Percentiles rank a stretch among this genome's conserved stretches.
These are phyloP conservation scores for Cercophora scortea DNA, from an alignment of 495 filamentous ascomycete species.

Conservation along the genomic window DNA sequence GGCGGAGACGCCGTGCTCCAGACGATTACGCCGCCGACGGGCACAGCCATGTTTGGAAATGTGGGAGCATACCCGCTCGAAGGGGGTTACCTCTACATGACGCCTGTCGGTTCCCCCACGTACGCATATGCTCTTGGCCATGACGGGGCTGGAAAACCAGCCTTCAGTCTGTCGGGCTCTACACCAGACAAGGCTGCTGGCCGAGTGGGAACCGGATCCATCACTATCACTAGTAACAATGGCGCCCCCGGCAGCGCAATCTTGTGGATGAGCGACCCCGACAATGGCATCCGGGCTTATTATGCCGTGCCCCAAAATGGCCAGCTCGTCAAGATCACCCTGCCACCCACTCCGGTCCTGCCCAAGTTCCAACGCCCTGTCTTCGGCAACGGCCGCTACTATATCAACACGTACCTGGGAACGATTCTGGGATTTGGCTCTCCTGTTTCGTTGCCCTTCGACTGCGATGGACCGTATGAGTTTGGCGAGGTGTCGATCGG, in stretches of 20 bases:
- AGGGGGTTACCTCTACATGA: constrained; percentile 12
- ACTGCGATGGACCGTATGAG: constrained; percentile 25
- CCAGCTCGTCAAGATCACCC: constrained; percentile 8
- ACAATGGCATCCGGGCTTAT: constrained; percentile 31
- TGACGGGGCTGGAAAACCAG: constrained; percentile 16
- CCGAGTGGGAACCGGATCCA: constrained; percentile 28
- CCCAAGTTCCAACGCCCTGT: constrained; percentile 30
- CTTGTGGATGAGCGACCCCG: constrained; percentile 33
- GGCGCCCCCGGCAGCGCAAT: constrained; percentile 33
- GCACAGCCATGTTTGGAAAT: constrained; percentile 11
- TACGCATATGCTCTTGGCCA: constrained; percentile 32
- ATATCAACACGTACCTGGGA: constrained; percentile 29
- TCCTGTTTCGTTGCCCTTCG: constrained; percentile 26
- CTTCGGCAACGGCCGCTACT: constrained; percentile 32
- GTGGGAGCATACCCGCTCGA: constrained; percentile 11
- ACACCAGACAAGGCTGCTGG: constrained; percentile 25
- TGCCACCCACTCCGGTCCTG: constrained; percentile 17
- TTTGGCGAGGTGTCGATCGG: constrained; percentile 35
- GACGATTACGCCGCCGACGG: constrained; percentile 22
- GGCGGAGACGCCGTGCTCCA: constrained; percentile 26
- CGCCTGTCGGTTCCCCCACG: constrained; percentile 16
- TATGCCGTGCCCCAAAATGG: constrained; percentile 17
- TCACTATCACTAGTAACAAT: constrained; percentile 31
- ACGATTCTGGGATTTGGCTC: constrained; percentile 30
- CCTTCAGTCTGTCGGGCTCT: constrained; percentile 14